These are phyloP conservation scores for Thelonectria blattea DNA, from an alignment of 2,329 filamentous ascomycete genomes.

Conservation along the genomic window DNA sequence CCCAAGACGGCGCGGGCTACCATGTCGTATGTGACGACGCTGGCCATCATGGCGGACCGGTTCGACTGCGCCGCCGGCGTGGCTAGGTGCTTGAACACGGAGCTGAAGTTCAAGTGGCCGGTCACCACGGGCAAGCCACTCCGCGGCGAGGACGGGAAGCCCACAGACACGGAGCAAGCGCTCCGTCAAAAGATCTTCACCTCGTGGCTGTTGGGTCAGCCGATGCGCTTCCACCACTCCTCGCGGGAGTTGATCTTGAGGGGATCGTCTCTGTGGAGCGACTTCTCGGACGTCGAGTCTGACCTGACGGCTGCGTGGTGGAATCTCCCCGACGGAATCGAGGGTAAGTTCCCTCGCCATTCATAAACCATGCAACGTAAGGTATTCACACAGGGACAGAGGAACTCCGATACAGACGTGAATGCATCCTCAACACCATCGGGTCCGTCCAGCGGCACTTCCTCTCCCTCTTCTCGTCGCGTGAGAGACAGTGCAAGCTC, in stretches of 20 bases:
- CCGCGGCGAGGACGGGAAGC: constrained; percentile 45
- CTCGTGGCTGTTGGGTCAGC: constrained; percentile 68
- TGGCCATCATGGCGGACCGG: constrained; percentile 74
- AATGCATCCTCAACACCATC: constrained; percentile 71
- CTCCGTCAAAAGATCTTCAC: constrained; percentile 73
- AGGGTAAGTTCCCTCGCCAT: constrained; percentile 54
- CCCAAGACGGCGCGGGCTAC: constrained; percentile 50
- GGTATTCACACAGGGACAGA: constrained; percentile 47
- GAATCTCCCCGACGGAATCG: constrained; percentile 72
- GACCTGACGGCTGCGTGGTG: constrained; percentile 65
- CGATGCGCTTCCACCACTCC: constrained; percentile 63
- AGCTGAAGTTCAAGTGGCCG: constrained; percentile 62
- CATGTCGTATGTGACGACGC: constrained; percentile 68
- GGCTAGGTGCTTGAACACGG: constrained; percentile 56
- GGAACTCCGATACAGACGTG: constrained; percentile 70
- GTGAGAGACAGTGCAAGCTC: constrained; percentile 71
- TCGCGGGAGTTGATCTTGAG: constrained; percentile 70
- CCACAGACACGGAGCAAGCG: constrained; percentile 64
- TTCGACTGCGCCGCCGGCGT: constrained; percentile 69
- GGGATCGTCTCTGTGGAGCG: constrained; percentile 66
- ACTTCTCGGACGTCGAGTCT: constrained; percentile 43
- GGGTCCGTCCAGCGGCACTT: constrained; percentile 74
- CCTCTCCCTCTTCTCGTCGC: constrained; percentile 69
- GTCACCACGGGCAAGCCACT: constrained; percentile 48
- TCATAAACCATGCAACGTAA: not conserved